Evolutionary conservation across 2,329 filamentous ascomycete species (phyloP).

Genomic region (Aphanocladium album): DNA sequence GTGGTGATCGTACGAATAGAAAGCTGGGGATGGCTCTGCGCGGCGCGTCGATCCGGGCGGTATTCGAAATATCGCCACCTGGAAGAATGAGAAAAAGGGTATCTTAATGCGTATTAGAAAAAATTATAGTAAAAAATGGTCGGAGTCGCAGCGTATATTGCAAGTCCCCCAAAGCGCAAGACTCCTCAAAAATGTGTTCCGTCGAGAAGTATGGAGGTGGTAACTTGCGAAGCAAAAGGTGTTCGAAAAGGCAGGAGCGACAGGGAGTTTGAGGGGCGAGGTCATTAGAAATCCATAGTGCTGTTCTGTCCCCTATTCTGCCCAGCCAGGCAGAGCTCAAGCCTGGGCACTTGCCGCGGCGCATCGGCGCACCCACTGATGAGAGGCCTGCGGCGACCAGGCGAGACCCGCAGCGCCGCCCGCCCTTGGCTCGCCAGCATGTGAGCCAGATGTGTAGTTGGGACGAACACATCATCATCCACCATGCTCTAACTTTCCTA

Average conservation of each 20-base stretch:
- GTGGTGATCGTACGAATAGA: not conserved
- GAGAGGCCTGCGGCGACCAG: not conserved
- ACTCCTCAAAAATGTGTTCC: not conserved
- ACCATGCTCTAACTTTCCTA: too few relatives aligned
- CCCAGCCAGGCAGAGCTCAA: not conserved
- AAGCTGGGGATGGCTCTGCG: not conserved
- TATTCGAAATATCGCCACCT: not conserved
- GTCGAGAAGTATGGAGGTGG: not conserved
- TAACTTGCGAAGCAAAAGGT: not conserved
- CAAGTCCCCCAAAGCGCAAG: not conserved
- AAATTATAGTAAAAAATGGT: not conserved
- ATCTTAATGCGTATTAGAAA: slow-evolving; percentile 12
- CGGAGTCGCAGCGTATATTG: not conserved
- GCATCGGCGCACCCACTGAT: not conserved
- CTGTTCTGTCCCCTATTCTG: slow-evolving; percentile 6
- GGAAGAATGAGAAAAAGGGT: not conserved
- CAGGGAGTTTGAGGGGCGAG: not conserved
- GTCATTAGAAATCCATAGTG: slow-evolving; percentile 9
- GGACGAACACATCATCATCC: not conserved
- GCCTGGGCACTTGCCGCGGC: not conserved
- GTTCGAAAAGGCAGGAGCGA: too few relatives aligned
- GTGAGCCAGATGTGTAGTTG: not conserved
- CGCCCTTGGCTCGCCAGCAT: slow-evolving; percentile 1
- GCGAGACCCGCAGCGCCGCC: slow-evolving; percentile 1
- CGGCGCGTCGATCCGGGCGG: not conserved